phyloP scores from a whole-genome alignment of 495 filamentous ascomycete species.

The Aspergillus conjunctus region DNA sequence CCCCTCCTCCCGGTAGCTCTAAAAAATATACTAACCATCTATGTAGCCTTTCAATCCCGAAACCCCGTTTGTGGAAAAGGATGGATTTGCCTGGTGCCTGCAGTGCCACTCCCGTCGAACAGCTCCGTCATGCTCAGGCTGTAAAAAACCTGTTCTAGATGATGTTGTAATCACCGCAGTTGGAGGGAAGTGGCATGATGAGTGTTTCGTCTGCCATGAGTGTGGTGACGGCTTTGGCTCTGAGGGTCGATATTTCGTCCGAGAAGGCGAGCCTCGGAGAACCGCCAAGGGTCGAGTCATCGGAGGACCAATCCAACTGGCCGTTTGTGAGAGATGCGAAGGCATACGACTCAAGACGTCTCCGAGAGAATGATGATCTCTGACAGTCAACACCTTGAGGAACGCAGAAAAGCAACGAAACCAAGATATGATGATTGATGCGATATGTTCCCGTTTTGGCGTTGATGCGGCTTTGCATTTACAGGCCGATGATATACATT shows the following conservation, averaged over 20 bases:
- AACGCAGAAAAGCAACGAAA: not conserved
- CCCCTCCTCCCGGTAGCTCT: not conserved
- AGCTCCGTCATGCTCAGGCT: constrained; percentile 82
- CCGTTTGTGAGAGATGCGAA: constrained; percentile 67
- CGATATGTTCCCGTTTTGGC: not conserved
- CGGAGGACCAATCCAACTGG: constrained; percentile 49
- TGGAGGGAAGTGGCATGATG: constrained; percentile 90
- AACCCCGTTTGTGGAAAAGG: constrained; percentile 93
- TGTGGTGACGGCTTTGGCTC: constrained; percentile 60
- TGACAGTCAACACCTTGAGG: not conserved
- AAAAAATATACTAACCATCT: not conserved
- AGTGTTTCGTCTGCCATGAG: constrained; percentile 84
- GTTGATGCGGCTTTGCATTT: constrained; percentile 5
- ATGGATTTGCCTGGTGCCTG: constrained; percentile 98
- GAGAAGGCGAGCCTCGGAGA: constrained; percentile 56
- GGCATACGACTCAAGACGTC: constrained; percentile 62
- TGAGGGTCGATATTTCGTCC: constrained; percentile 66
- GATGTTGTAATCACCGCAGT: constrained; percentile 84
- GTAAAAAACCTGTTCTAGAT: constrained; percentile 80
- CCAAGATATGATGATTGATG: constrained; percentile 3
- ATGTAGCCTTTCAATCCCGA: constrained; percentile 70
- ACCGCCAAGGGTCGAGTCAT: constrained; percentile 53
- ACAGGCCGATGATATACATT: not conserved
- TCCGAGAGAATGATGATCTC: constrained; percentile 15
- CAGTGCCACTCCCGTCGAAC: constrained; percentile 89